phyloP scores from a whole-genome alignment of 2,329 filamentous ascomycete genomes.

The Diaporthe batatas region DNA sequence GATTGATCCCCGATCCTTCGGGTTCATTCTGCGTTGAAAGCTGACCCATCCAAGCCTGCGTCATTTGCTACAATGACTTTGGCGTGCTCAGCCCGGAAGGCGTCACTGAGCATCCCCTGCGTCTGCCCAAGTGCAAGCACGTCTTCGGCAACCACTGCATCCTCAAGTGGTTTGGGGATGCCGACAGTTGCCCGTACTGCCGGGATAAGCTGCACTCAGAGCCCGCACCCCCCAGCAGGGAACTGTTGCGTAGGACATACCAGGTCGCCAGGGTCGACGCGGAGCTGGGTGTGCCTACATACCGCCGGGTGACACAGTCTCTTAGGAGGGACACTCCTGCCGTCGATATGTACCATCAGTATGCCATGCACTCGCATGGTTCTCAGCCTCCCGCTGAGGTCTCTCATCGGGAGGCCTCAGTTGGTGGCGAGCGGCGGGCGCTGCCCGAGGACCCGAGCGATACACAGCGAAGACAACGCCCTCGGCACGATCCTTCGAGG shows the following conservation, averaged over 20 bases:
- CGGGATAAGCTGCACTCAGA: slow-evolving; percentile 71
- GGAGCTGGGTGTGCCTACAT: slow-evolving; percentile 25
- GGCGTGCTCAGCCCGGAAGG: slow-evolving; percentile 70
- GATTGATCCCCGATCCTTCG: slow-evolving; percentile 26
- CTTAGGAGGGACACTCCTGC: slow-evolving; percentile 23
- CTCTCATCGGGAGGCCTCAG: slow-evolving; percentile 11
- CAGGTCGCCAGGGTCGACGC: slow-evolving; percentile 41
- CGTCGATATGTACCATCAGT: slow-evolving; percentile 23
- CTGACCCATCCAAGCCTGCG: slow-evolving; percentile 60
- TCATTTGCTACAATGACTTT: slow-evolving; percentile 76
- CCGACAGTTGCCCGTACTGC: slow-evolving; percentile 74
- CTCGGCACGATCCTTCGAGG: slow-evolving; percentile 48
- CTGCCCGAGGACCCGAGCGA: slow-evolving; percentile 48
- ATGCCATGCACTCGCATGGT: slow-evolving; percentile 9
- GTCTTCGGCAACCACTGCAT: slow-evolving; percentile 75
- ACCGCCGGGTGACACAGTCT: slow-evolving; percentile 27
- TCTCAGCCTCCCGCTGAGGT: neutral
- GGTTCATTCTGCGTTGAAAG: neutral
- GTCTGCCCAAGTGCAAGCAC: slow-evolving; percentile 73
- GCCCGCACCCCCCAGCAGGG: slow-evolving; percentile 46
- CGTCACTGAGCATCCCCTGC: slow-evolving; percentile 67
- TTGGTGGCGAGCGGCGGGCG: slow-evolving; percentile 44
- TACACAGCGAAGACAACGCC: slow-evolving; percentile 49
- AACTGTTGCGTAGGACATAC: slow-evolving; percentile 48
- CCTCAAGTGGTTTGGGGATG: slow-evolving; percentile 74